Evolutionary conservation across 1,284 basidiomycete species (phyloP).

Genomic region (Moniliella sp.): DNA sequence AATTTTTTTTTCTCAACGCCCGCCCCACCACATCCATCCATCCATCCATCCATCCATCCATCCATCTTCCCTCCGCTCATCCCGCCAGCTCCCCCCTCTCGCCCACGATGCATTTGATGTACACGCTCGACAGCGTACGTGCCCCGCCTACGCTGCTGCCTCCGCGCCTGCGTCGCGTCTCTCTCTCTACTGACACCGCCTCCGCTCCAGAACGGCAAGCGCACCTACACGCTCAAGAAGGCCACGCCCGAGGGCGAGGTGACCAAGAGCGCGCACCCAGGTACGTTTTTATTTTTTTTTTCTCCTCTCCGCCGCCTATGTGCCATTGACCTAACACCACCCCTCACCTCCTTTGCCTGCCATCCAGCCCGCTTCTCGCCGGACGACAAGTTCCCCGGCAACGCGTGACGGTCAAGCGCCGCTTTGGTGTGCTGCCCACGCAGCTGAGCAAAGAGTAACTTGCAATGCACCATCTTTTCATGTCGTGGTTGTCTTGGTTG

Average conservation of each 20-base stretch:
- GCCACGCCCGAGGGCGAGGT: conserved; percentile 16
- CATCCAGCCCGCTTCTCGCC: conserved; percentile 26
- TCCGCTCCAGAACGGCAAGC: conserved; percentile 26
- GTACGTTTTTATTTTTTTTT: conserved; percentile 1
- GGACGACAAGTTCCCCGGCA: conserved; percentile 33
- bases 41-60: too few species aligned
- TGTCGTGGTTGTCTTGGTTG: too few species aligned
- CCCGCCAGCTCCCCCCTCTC: too few species aligned
- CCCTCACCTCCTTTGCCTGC: background rate
- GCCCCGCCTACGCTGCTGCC: background rate
- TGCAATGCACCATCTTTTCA: too few species aligned
- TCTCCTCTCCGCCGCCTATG: background rate
- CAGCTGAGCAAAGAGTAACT: too few species aligned
- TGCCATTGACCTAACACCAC: background rate
- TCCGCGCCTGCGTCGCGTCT: background rate
- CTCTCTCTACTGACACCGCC: background rate
- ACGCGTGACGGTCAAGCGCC: conserved; percentile 29
- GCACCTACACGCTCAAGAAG: conserved; percentile 33
- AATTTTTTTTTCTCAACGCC: too few species aligned
- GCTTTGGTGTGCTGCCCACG: conserved; percentile 27
- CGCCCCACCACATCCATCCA: too few species aligned
- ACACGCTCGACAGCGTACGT: conserved; percentile 23
- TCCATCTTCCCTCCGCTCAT: too few species aligned
- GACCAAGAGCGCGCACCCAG: conserved; percentile 28
- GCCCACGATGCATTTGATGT: conserved; percentile 34